A percentile compares a stretch with the other conserved stretches of the same genome.
phyloP scores from a whole-genome alignment of 768 basidiomycete species.

The Auriscalpium orientale region DNA sequence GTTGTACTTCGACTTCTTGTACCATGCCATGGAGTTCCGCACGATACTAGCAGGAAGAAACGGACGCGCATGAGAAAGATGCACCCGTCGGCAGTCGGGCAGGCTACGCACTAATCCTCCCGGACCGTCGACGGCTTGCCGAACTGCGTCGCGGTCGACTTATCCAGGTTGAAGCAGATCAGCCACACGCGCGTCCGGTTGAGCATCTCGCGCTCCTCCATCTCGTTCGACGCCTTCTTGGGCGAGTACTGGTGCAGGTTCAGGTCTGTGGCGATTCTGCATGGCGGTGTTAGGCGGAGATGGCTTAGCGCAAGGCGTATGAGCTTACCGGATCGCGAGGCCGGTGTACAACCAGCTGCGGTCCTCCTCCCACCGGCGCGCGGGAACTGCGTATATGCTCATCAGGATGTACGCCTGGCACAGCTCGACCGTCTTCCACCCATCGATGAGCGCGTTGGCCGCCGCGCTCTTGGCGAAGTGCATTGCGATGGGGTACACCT shows the following conservation, averaged over 20 bases:
- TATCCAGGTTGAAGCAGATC: conserved; percentile 85
- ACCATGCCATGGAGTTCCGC: conserved; percentile 11
- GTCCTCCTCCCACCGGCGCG: conserved; percentile 82
- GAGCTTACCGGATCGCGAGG: conserved; percentile 66
- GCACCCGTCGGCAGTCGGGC: neutral
- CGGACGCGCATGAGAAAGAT: neutral
- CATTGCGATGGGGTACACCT: conserved; percentile 65
- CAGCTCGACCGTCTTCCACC: conserved; percentile 77
- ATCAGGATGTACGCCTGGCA: conserved; percentile 77
- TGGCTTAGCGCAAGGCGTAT: conserved; percentile 5
- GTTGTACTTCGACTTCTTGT: conserved; percentile 11
- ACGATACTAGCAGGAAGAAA: conserved; percentile 5
- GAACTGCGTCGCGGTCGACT: conserved; percentile 82
- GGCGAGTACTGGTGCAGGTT: conserved; percentile 77
- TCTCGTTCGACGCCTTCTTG: conserved; percentile 69
- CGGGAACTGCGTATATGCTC: conserved; percentile 69
- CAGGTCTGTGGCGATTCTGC: conserved; percentile 80
- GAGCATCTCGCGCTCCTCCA: conserved; percentile 76
- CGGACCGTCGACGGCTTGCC: conserved; percentile 80
- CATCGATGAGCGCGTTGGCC: conserved; percentile 67
- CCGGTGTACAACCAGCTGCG: conserved; percentile 87
- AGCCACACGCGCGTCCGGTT: conserved; percentile 89
- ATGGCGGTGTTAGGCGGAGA: neutral
- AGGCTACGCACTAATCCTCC: conserved; percentile 62
- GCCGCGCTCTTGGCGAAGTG: conserved; percentile 71